Evolutionary conservation across 345 rosid species (phyloP), one percentile per base, ranked within the genome.

Genomic region (Acer saccharum): DNA sequence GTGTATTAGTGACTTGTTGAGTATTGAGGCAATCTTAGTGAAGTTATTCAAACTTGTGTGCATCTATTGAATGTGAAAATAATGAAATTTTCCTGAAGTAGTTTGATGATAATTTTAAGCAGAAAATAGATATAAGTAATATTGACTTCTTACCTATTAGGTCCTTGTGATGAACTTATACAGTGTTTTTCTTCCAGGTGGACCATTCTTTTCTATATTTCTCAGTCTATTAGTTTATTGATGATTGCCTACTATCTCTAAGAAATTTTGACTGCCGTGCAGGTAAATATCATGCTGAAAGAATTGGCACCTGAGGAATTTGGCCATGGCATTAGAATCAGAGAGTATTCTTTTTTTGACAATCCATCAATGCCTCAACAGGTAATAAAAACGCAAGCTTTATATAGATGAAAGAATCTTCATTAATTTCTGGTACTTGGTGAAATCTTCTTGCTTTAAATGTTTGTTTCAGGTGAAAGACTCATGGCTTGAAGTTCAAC

Each of bases 401-500:
- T 25, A 11, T 52, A 17, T 65, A 13, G 55, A 35, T 52, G 12
- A 52, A 46, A 21, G 52, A 54, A 10, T 25, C 6, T 18, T 21
- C 14, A n/a, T 41, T 54, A 50, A 52, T 69, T 8, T 70, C 35
- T 18, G 13, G 16, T 13, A 50, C 27, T 14, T 66, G 11, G 46
- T 55, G 14, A 11, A 46, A 68, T 58, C 25, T 66, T 48, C 39
- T 68, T 32, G 68, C 63, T 48, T 65, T 72, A 35, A 50, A 55
- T 39, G 48, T 64, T 55, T 66, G 60, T 79, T 87, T 76, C 82
- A 96, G 99, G 99, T 96, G 52, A 92, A 89, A 81, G 97, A 92
- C 77, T 96, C 99, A 27, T 85, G 97, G 93, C 94, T 96, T 72
- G 91, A 92, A 81, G 98, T 96, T 83, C 91, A 88, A 78, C 90